Conservation (phyloP, 1,284 basidiomycete species). For the Fomitopsis palustris region DNA sequence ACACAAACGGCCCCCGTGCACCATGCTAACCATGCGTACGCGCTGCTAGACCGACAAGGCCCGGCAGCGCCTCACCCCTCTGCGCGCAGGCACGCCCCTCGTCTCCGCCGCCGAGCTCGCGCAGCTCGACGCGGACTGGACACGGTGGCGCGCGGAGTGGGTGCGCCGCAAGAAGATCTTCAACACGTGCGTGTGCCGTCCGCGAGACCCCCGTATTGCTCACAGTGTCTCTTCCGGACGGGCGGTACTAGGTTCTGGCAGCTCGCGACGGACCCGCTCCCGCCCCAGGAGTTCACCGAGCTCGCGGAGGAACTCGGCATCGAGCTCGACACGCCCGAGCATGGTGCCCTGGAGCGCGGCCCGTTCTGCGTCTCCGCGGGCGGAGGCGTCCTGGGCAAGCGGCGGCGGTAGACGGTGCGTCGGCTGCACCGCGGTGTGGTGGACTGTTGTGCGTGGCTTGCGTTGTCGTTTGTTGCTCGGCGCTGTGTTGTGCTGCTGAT, state of each 20-base stretch:
- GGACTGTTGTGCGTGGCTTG: too few species aligned
- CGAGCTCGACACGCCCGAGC: slow-evolving; percentile 69
- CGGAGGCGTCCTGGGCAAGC: slow-evolving; percentile 15
- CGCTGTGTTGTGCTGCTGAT: too few species aligned
- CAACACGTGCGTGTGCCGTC: slow-evolving; percentile 51
- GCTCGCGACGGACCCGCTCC: slow-evolving; percentile 59
- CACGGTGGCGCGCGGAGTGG: slow-evolving; percentile 73
- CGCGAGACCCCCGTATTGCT: neutral
- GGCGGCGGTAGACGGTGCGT: slow-evolving; percentile 14
- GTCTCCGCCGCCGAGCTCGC: slow-evolving; percentile 65
- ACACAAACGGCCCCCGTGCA: neutral
- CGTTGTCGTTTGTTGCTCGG: too few species aligned
- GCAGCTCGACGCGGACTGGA: slow-evolving; percentile 63
- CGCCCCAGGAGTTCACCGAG: slow-evolving; percentile 56
- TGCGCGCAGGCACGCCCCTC: slow-evolving; percentile 61
- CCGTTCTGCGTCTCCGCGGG: slow-evolving; percentile 36
- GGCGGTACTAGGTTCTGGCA: slow-evolving; percentile 58
- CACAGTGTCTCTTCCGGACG: neutral
- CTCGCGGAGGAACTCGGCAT: slow-evolving; percentile 74
- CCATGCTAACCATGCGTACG: neutral
- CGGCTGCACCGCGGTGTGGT: neutral
- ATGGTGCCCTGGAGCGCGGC: slow-evolving; percentile 50
- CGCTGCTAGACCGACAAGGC: slow-evolving; percentile 45
- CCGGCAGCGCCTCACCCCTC: slow-evolving; percentile 51
- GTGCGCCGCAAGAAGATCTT: slow-evolving; percentile 63